These are phyloP conservation scores for Zalaria sp. DNA, from an alignment of 2,329 filamentous ascomycete genomes.

Conservation along the genomic window DNA sequence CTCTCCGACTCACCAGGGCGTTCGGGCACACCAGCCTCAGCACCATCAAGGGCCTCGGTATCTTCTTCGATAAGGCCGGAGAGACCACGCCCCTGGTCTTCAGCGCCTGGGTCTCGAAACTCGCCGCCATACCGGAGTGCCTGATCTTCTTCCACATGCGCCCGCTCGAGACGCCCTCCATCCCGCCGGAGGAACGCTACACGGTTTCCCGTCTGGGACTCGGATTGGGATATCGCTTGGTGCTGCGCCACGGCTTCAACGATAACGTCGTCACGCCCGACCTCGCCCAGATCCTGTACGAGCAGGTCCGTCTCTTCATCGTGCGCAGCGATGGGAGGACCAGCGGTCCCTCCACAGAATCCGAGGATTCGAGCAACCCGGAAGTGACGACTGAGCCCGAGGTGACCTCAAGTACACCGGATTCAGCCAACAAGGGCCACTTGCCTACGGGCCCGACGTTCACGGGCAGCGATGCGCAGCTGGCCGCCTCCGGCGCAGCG, in stretches of 20 bases:
- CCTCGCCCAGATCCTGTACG: slow-evolving; percentile 10
- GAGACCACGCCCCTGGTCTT: slow-evolving; percentile 31
- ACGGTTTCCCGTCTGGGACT: slow-evolving; percentile 9
- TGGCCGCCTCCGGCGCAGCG: not conserved
- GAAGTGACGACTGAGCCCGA: not conserved
- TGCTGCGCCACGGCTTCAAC: slow-evolving; percentile 11
- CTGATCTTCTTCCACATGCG: slow-evolving; percentile 13
- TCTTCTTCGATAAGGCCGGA: slow-evolving; percentile 69
- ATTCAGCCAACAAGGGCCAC: not conserved
- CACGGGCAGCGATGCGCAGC: not conserved
- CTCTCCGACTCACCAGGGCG: slow-evolving; percentile 21
- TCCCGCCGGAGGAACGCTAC: slow-evolving; percentile 9
- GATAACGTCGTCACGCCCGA: slow-evolving; percentile 12
- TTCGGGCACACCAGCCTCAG: slow-evolving; percentile 28
- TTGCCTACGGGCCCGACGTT: not conserved
- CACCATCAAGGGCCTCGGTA: slow-evolving; percentile 40
- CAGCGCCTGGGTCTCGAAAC: slow-evolving; percentile 11
- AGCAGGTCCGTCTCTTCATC: slow-evolving; percentile 10
- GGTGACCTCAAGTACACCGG: not conserved
- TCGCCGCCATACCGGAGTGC: slow-evolving; percentile 11
- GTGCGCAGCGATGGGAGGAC: slow-evolving; percentile 1
- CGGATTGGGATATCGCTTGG: slow-evolving; percentile 11
- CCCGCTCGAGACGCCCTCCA: slow-evolving; percentile 9
- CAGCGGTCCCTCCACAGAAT: not conserved
- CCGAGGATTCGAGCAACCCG: not conserved